Evolutionary conservation across 169 alveolate species (phyloP).

Genomic region (Babesia ovata): DNA sequence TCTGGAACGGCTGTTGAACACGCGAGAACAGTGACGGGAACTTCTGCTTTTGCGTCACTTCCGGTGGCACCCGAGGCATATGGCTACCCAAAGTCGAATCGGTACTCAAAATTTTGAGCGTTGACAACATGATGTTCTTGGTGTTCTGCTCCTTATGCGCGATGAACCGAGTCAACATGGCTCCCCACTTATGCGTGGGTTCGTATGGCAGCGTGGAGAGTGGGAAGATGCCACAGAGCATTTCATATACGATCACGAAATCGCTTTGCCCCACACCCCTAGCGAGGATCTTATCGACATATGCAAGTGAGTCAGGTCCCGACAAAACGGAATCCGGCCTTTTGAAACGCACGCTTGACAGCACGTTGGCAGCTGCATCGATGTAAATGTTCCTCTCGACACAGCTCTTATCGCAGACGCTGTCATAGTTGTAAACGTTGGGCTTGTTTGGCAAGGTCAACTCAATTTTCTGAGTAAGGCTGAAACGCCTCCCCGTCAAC

Average conservation of each 20-base stretch:
- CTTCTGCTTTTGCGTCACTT: conserved; percentile 54
- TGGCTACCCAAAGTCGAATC: conserved; percentile 63
- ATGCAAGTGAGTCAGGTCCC: conserved; percentile 56
- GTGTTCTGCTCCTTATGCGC: conserved; percentile 71
- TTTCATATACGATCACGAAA: conserved; percentile 70
- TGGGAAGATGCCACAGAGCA: conserved; percentile 74
- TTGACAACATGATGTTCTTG: conserved; percentile 70
- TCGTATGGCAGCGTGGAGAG: conserved; percentile 68
- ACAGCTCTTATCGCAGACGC: conserved; percentile 34
- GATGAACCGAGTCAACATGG: conserved; percentile 70
- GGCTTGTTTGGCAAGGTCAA: conserved; percentile 57
- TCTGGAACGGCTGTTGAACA: conserved; percentile 63
- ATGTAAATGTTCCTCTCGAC: conserved; percentile 57
- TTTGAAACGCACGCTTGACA: conserved; percentile 49
- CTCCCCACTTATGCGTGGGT: conserved; percentile 75
- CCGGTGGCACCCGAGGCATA: conserved; percentile 74
- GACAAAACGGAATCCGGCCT: conserved; percentile 49
- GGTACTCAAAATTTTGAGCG: conserved; percentile 63
- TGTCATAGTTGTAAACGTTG: conserved; percentile 54
- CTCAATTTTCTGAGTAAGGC: conserved; percentile 29
- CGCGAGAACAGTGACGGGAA: conserved; percentile 52
- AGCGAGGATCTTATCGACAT: conserved; percentile 55
- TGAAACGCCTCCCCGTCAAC: conserved; percentile 13
- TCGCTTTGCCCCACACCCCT: conserved; percentile 66
- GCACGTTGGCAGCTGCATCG: conserved; percentile 45